Percentiles rank a stretch among this genome's conserved stretches.
These are phyloP conservation scores for Aquilaria yunnanensis DNA, from an alignment of 345 rosid genomes.

Conservation along the genomic window DNA sequence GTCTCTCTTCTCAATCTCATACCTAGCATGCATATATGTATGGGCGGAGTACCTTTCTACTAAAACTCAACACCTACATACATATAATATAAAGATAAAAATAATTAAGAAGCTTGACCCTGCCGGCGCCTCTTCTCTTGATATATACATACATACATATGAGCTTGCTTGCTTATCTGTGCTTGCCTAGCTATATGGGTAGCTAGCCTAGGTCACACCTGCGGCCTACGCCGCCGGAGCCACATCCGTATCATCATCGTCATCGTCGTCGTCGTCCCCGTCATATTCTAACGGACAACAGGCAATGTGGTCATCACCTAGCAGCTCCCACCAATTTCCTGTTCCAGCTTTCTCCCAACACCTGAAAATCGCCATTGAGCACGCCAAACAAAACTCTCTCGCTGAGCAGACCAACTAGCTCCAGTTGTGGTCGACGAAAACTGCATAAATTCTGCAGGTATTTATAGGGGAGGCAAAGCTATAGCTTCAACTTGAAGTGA, in stretches of 20 bases:
- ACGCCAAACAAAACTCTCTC: neutral
- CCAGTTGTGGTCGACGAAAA: neutral
- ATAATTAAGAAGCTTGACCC: too few species aligned
- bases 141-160: too few species aligned
- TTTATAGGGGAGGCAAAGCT: neutral
- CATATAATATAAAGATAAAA: too few species aligned
- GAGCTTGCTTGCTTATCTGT: neutral
- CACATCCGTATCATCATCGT: constrained; percentile 2
- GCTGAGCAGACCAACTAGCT: too few species aligned
- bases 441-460: neutral
- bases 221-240: constrained; percentile 10
- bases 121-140: too few species aligned
- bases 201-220: neutral
- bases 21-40: neutral
- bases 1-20: too few species aligned
- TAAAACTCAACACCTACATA: too few species aligned
- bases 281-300: neutral
- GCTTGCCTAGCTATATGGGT: neutral
- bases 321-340: neutral
- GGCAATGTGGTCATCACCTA: neutral
- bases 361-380: neutral
- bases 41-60: neutral
- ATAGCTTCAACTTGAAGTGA: neutral
- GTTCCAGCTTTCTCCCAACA: neutral
- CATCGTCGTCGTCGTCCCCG: constrained; percentile 7